Evolutionary conservation across 371 early-diverging fungal genomes (phyloP).

Genomic region (Phascolomyces articulosus): DNA sequence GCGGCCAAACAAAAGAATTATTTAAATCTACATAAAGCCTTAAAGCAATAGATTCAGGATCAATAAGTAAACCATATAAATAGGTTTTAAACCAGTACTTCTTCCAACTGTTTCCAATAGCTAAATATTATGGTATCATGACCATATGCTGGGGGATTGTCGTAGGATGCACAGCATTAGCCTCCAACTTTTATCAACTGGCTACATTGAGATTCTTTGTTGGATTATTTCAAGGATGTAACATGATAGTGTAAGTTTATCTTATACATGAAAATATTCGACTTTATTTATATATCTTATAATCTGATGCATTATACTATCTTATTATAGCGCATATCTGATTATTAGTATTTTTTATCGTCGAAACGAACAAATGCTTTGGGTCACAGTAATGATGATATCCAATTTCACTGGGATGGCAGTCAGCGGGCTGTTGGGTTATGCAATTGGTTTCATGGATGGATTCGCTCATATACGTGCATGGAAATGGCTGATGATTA

Average conservation of each 20-base stretch:
- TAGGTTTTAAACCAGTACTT: conserved; percentile 27
- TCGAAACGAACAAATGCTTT: conserved; percentile 22
- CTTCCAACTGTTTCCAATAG: conserved; percentile 23
- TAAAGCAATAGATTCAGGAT: too few relatives aligned
- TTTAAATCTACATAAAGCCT: too few relatives aligned
- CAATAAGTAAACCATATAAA: too few relatives aligned
- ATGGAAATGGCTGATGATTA: conserved; percentile 22
- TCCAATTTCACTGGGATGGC: conserved; percentile 35
- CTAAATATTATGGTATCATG: conserved; percentile 20
- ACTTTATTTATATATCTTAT: too few relatives aligned
- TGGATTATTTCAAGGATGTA: conserved; percentile 27
- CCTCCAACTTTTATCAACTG: conserved; percentile 19
- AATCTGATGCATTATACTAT: too few relatives aligned
- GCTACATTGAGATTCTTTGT: conserved; percentile 29
- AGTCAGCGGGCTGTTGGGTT: conserved; percentile 57
- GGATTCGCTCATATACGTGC: conserved; percentile 12
- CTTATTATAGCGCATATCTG: conserved; percentile 13
- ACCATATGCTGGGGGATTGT: conserved; percentile 26
- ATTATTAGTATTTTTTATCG: conserved; percentile 22
- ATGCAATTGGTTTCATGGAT: conserved; percentile 51
- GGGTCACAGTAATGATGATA: conserved; percentile 17
- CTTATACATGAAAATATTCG: not conserved
- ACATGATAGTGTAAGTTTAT: not conserved
- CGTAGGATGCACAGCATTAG: conserved; percentile 17
- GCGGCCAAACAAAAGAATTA: too few relatives aligned